A percentile compares a stretch with the other conserved stretches of the same genome.
phyloP scores from a whole-genome alignment of 257 asterid genomes.

The Scutellaria baicalensis region DNA sequence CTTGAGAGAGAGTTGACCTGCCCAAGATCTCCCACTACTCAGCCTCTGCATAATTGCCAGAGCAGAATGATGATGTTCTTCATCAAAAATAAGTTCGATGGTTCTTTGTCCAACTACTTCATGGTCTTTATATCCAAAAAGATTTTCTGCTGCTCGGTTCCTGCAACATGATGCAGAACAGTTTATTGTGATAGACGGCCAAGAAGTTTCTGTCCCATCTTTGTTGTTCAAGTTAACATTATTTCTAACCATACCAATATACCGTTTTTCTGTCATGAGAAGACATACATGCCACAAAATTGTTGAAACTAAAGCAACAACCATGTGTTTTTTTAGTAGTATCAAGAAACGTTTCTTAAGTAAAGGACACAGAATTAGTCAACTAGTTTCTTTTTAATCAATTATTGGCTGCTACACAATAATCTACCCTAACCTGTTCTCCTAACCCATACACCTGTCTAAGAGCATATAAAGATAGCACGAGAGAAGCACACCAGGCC shows the following conservation, averaged over 20 bases:
- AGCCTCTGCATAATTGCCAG: constrained; percentile 27
- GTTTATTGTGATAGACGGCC: not conserved
- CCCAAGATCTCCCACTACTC: constrained; percentile 51
- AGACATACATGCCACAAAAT: not conserved
- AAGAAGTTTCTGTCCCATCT: not conserved
- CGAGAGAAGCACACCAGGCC: not conserved
- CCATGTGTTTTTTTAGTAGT: too few species aligned
- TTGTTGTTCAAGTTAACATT: not conserved
- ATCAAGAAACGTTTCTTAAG: not conserved
- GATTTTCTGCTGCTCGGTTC: constrained; percentile 70
- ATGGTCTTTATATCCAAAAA: constrained; percentile 54
- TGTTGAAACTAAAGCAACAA: not conserved
- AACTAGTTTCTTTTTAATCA: not conserved
- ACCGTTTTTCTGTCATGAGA: not conserved
- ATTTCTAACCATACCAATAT: not conserved
- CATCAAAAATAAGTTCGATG: constrained; percentile 35
- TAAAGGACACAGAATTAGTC: not conserved
- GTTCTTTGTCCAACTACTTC: constrained; percentile 51
- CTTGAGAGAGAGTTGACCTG: constrained; percentile 63
- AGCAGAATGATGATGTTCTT: constrained; percentile 35
- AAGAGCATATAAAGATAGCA: not conserved
- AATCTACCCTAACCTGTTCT: not conserved
- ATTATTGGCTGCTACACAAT: not conserved
- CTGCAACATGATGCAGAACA: constrained; percentile 29
- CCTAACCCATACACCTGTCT: not conserved